phyloP scores from a whole-genome alignment of 208 protist genomes.

The Polymyxa betae region DNA sequence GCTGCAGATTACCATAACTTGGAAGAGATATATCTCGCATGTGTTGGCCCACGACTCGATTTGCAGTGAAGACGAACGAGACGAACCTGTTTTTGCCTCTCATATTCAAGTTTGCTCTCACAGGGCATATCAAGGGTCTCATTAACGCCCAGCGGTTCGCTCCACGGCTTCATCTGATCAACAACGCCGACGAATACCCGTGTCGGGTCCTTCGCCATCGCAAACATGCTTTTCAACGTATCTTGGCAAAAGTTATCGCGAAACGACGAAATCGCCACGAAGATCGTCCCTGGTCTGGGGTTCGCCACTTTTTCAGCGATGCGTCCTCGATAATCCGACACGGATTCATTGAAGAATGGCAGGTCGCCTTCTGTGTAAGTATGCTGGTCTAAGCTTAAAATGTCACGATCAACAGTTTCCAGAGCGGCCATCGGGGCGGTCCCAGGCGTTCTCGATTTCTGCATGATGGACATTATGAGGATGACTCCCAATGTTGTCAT shows the following conservation, averaged over 20 bases:
- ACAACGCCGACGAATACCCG: slow-evolving; percentile 53
- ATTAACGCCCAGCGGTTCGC: neutral
- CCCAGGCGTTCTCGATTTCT: neutral
- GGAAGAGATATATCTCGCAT: slow-evolving; percentile 30
- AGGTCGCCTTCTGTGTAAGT: slow-evolving; percentile 9
- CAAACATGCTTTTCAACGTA: neutral
- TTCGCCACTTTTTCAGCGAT: neutral
- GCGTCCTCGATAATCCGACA: neutral
- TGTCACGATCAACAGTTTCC: neutral
- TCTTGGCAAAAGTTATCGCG: slow-evolving; percentile 55
- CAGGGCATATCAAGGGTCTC: slow-evolving; percentile 27
- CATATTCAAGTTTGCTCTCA: neutral
- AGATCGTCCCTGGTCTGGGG: slow-evolving; percentile 1
- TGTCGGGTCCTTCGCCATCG: neutral
- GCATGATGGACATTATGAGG: neutral
- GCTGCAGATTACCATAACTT: slow-evolving; percentile 47
- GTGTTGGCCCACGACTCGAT: slow-evolving; percentile 25
- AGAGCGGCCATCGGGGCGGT: neutral
- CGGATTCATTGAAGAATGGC: slow-evolving; percentile 26
- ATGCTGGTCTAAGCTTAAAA: neutral
- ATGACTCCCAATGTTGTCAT: neutral
- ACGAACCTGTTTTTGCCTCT: neutral
- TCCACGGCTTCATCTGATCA: slow-evolving; percentile 15
- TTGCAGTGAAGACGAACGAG: neutral
- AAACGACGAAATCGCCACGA: slow-evolving; percentile 23